Conservation (phyloP, 176 grass and related monocot genomes). For the Leersia perrieri region DNA sequence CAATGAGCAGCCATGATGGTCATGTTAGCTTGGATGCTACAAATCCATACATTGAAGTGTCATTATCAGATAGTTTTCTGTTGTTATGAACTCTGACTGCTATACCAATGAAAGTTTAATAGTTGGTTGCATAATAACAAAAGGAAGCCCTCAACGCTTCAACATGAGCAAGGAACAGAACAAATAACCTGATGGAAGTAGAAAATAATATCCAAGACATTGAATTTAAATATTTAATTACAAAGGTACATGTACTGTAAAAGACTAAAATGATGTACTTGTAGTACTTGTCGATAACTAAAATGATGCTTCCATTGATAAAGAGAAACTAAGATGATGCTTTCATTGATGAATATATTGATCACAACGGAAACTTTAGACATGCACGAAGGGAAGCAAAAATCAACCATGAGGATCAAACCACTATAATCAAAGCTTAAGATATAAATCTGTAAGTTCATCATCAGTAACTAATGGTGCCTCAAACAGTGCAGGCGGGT, state of each 20-base stretch:
- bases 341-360: too few relatives aligned
- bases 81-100: constrained; percentile 71
- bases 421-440: background rate
- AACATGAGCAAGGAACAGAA: too few relatives aligned
- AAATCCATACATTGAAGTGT: constrained; percentile 91
- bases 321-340: too few relatives aligned
- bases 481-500: background rate
- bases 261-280: too few relatives aligned
- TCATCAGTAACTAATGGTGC: background rate
- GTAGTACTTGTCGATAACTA: too few relatives aligned
- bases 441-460: background rate
- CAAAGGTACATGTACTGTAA: too few relatives aligned
- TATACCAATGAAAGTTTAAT: constrained; percentile 84
- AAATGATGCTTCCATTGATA: too few relatives aligned
- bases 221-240: too few relatives aligned
- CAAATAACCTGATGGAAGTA: too few relatives aligned
- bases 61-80: constrained; percentile 82
- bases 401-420: background rate
- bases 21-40: constrained; percentile 72
- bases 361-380: too few relatives aligned
- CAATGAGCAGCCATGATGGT: constrained; percentile 93
- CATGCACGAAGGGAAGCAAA: too few relatives aligned
- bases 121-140: constrained; percentile 87
- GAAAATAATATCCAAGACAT: too few relatives aligned
- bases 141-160: constrained; percentile 85